Base-by-base conservation (phyloP, 2,329 filamentous ascomycete genomes). In the Basipetospora chlamydospora region DNA sequence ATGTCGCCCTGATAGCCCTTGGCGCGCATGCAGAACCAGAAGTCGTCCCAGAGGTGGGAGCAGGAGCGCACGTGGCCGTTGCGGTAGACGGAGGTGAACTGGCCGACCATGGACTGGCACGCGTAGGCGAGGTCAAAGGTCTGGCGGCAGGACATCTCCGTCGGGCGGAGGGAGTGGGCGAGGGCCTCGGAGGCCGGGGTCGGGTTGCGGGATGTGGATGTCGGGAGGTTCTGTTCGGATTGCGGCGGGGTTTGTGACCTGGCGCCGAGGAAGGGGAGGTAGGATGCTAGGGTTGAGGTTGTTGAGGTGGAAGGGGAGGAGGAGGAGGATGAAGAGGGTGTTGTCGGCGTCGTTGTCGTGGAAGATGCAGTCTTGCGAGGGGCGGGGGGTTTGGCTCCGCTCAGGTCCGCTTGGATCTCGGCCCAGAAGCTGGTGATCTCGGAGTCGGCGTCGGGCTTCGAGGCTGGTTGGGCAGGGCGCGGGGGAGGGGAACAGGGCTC, bases 21-120 rank as follows among this genome's bases (percentile, higher is more conserved):
- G 26, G 77, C 77, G 44, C 83, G 77, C 87, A 96, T 95, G 66
- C 90, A 98, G 61, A 95, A 88, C 82, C 87, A 93, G 59, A 94
- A 96, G 57, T 94, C 83, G 42, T 79, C 72, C 86, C 88, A 95
- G 43, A 86, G 77, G 46, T 92, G 80, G 42, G 67, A 73, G 66
- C 90, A 98, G 3, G 72, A 68, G 30, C 79, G 73, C 49, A 93
- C 63, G 28, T 66, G 62, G 42, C 90, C 90, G 52, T 85, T 79
- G 26, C 90, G 80, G 66, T 96, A 98, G 26, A 96, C 71, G 49
- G 85, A 77, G 49, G 82, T 86, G 66, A 87, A 94, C 56, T 96
- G 87, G 1, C 88, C 86, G 37, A 85, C 87, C 7, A 94, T 66
- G 0, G 80, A 85, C 54, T 90, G 83, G 69, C 90, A 98, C 66